Conservation (phyloP, 768 basidiomycete species). For the Boletus rufocinnamomeus region DNA sequence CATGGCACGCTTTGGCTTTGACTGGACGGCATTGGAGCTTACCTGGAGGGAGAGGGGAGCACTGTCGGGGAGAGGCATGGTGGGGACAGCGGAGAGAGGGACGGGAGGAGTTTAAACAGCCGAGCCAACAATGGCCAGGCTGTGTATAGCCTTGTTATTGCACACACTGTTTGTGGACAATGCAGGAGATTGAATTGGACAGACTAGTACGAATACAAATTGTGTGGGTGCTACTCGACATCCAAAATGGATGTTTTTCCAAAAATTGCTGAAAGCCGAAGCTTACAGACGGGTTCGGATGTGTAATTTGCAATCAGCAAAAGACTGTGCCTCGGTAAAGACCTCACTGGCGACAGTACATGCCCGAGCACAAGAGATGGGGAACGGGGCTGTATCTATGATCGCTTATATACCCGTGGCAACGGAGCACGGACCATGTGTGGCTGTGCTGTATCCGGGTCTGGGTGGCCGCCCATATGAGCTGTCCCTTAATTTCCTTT, state of each 20-base stretch:
- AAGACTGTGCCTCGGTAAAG: constrained; percentile 92
- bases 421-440: not conserved
- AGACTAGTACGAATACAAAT: too few relatives aligned
- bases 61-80: constrained; percentile 68
- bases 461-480: too few relatives aligned
- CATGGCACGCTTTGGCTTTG: constrained; percentile 72
- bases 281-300: constrained; percentile 92
- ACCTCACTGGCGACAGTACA: constrained; percentile 96
- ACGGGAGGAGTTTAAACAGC: too few relatives aligned
- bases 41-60: constrained; percentile 60
- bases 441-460: not conserved
- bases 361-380: constrained; percentile 93
- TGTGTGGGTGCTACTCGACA: not conserved
- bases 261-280: constrained; percentile 93
- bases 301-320: constrained; percentile 98
- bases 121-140: too few relatives aligned
- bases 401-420: not conserved
- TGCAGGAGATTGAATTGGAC: too few relatives aligned
- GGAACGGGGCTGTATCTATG: constrained; percentile 17
- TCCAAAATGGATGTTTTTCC: constrained; percentile 42
- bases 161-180: too few relatives aligned
- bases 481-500: too few relatives aligned
- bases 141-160: too few relatives aligned
- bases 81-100: not conserved
- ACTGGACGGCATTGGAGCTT: constrained; percentile 51